phyloP scores from a whole-genome alignment of 306 rosid species.

The Neltuma alba region DNA sequence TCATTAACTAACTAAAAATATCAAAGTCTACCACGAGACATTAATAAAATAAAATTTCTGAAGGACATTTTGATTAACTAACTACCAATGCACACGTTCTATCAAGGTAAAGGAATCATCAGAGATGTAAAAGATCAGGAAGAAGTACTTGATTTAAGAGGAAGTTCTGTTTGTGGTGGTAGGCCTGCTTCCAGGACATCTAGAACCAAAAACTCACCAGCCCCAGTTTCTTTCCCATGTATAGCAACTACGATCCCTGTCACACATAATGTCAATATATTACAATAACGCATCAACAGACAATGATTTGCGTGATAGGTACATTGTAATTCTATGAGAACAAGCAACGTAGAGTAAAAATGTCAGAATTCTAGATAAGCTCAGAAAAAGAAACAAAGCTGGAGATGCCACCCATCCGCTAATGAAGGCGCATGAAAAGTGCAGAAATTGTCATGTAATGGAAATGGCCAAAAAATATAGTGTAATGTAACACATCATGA shows the following conservation, averaged over 20 bases:
- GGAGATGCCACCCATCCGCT: not conserved
- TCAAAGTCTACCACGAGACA: constrained; percentile 20
- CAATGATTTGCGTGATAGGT: constrained; percentile 1
- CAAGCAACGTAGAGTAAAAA: constrained; percentile 1
- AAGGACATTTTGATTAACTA: constrained; percentile 3
- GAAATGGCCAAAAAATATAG: not conserved
- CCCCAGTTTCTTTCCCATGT: constrained; percentile 73
- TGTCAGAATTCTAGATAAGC: constrained; percentile 21
- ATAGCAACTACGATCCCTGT: constrained; percentile 79
- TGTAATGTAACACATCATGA: not conserved
- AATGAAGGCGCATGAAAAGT: not conserved
- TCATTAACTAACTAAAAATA: not conserved
- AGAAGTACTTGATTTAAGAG: constrained; percentile 68
- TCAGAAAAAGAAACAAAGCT: constrained; percentile 30
- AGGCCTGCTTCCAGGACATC: constrained; percentile 94
- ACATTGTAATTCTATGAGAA: constrained; percentile 27
- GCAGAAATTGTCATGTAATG: not conserved
- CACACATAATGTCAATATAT: constrained; percentile 37
- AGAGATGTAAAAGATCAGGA: constrained; percentile 29
- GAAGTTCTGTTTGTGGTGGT: constrained; percentile 79
- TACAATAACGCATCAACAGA: constrained; percentile 26
- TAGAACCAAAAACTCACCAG: constrained; percentile 76
- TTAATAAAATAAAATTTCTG: not conserved
- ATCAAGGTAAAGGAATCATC: constrained; percentile 23
- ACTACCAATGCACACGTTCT: not conserved